Base-by-base conservation (phyloP, 2,329 filamentous ascomycete genomes). In the Diplodia seriata region DNA sequence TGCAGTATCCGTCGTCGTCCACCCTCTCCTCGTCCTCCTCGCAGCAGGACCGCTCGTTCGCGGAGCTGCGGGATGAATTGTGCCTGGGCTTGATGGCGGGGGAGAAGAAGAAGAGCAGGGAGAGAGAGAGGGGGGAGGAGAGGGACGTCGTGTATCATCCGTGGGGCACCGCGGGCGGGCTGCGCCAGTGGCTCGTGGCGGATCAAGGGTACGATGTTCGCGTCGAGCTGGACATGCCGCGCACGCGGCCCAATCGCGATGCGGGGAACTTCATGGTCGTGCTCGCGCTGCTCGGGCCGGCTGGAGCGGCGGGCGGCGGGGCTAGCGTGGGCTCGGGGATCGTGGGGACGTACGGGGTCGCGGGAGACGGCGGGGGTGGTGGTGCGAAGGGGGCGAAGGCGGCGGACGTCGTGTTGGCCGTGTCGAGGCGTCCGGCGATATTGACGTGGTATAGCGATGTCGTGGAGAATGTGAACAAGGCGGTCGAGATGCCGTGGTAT, bases 241-340 rank as follows among this genome's bases (percentile, higher is more conserved):
- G 90, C 50, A 95, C 92, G 2, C 89, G 88, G 0, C 80, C 85
- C 1, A 99, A 99, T 74, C 80, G 91, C 26, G 86, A 86, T 2
- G 86, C 87, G 15, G 95, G 95, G 33, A 98, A 98, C 81, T 98
- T 97, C 83, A 99, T 99, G 95, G 82, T 98, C 20, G 90, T 91
- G 56, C 81, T 97, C 18, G 86, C 88, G 69, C 86, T 97, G 63
- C 85, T 91, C 61, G 78, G 74, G 0, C 74, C 68, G 0, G 73
- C 68, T 0, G 70, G 68, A 1, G 64, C 63, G n/a, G 23, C 20
- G 18, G 6, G 29, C 8, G n/a, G 18, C 50, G 40, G 12, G 12
- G n/a, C 29, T 3, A 33, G 20, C 3, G 66, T 43, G 8, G 55
- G 66, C 0, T 23, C 29, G 8, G 62, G 49, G 12, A 54, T 65